These are phyloP conservation scores for Epichloe uncinata DNA, from an alignment of 2,329 filamentous ascomycete genomes.

Conservation along the genomic window DNA sequence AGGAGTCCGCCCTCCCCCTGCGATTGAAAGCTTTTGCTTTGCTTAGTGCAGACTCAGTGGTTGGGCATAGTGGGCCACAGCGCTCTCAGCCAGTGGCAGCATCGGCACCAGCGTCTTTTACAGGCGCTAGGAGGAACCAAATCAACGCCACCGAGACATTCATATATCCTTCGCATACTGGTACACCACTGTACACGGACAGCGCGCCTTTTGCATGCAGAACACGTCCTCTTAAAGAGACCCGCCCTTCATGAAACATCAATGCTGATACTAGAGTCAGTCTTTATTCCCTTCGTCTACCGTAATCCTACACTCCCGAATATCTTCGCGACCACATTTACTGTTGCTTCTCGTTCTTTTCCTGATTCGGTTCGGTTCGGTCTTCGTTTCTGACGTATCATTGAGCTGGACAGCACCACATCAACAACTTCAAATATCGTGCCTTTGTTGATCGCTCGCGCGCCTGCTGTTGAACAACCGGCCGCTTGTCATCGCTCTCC, in stretches of 20 bases:
- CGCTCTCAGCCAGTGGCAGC: neutral
- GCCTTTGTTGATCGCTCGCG: no score
- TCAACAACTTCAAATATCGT: conserved; percentile 13
- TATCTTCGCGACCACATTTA: neutral
- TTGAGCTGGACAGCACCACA: neutral
- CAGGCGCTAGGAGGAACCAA: neutral
- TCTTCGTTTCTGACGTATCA: neutral
- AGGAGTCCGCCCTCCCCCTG: neutral
- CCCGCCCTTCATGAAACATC: conserved; percentile 1
- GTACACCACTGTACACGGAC: no score
- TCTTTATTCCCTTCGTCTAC: neutral
- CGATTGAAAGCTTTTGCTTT: neutral
- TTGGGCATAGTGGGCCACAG: no score
- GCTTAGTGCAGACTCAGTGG: neutral
- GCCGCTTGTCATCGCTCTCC: no score
- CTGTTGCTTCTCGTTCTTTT: neutral
- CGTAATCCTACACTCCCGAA: neutral
- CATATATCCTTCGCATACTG: neutral
- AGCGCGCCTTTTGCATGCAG: neutral
- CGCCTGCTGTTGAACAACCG: no score
- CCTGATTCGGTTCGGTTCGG: neutral
- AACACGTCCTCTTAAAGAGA: conserved; percentile 1
- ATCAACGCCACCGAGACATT: neutral
- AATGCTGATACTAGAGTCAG: conserved; percentile 19
- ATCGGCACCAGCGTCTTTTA: neutral